Base-by-base conservation (phyloP, 2,329 filamentous ascomycete species). In the Xylariaceae sp. region DNA sequence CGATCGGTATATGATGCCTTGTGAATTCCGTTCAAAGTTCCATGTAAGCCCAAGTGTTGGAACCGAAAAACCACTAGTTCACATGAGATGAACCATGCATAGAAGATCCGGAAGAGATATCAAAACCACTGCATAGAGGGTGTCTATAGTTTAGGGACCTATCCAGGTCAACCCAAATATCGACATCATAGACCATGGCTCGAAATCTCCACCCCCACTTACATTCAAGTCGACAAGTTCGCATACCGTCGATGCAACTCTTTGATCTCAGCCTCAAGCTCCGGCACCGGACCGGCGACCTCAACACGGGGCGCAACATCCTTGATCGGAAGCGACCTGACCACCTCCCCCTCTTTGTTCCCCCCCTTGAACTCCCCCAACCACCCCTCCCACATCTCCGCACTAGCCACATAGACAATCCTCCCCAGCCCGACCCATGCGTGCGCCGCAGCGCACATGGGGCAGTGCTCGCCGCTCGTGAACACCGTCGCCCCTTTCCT, bases 391-490 rank as follows among this genome's bases (percentile, higher is more conserved):
- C 65, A 36, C 48, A 63, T 62, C 9, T 40, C 33, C 24, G 49
- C 45, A 28, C 51, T 58, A 2, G 64, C 64, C 2, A 62, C 65
- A n/a, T 66, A 67, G 12, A 66, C 65, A 21, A 67, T 54, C 12
- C 59, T 41, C 1, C 62, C 61, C 1, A 66, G 52, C 2, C 65
- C 56, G 4, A 55, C 64, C 50, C 48, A 60, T 6, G 58, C 65
- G 26, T 67, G 65, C 7, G 64, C 64, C 7, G 64, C 58, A 3
- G 62, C 36, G 39, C 64, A 67, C 65, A 66, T 67, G 17, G 55
- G 49, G 43, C 64, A 67, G 36, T 67, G 65, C 31, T 67, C 64
- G 9, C 65, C 64, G 2, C 62, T 63, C 3, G 65, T 66, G 36
- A 65, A 67, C 47, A 67, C 51, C 8, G 62, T 65, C 4, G 64